Evolutionary conservation across 2,329 filamentous ascomycete species (phyloP), one percentile per base, ranked within the genome.

Genomic region (Aspergillus thermomutatus): DNA sequence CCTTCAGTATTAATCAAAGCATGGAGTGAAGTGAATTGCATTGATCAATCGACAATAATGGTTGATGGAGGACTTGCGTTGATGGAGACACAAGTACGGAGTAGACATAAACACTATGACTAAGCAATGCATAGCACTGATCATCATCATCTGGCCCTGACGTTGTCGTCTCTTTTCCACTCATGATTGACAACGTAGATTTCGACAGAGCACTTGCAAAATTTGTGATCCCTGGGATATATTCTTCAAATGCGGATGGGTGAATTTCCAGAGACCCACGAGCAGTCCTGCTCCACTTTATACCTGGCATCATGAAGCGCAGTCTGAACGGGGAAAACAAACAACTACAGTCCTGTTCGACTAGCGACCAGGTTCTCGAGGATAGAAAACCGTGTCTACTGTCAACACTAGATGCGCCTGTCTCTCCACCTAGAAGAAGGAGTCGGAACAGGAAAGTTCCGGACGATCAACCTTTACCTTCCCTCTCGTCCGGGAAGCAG

Each of bases 361-460:
- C n/a, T 23, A 25, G 23, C 43, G 14, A 46, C 10, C 43, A 46
- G 14, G 23, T 26, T 23, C 43, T 26, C 43, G 23, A 48, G 50
- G n/a, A 53, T 4, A 40, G 26, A 43, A 25, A 45, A 10, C 7
- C 34, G 8, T 51, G 53, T 25, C 25, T 50, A 14, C 41, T 62
- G 10, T 54, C 57, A 21, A 70, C 57, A 21, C 50, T 73, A 1
- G 46, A 60, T 52, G 57, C 58, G 4, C 60, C 69, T 3, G 62
- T 73, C 6, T 72, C 70, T 27, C 70, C 70, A 8, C 71, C 70
- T 23, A 60, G 50, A 31, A 64, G 49, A 26, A 60, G 52, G 27
- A n/a, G 47, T 23, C 50, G 28, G 27, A 10, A 14, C 11, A 51
- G 48, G 27, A 49, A 51, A 41, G 47, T 14, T 10, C 41, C 27